Evolutionary conservation across 768 basidiomycete species (phyloP), one percentile per base, ranked within the genome.

Genomic region (Phanerodontia chrysosporium): DNA sequence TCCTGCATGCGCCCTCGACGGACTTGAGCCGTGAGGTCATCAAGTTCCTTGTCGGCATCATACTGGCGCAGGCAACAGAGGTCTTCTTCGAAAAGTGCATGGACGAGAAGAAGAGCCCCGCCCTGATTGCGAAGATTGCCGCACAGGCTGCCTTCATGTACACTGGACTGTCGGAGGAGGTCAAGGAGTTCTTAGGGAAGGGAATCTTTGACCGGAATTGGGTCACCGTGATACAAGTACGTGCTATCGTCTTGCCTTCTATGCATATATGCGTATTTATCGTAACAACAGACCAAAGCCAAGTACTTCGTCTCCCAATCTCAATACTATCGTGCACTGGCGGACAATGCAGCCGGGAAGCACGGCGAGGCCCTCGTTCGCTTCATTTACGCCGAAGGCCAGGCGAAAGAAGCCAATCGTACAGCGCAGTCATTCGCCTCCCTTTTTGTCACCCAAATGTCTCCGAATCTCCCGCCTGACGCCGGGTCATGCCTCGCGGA

Each of bases 121-220:
- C 85, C 0, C 79, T 99, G 36, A 80, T 95, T 2, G 74, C 89
- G 46, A 94, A 95, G 78, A 83, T 98, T 52, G 94, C 85, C 0
- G 81, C 88, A 21, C 93, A 96, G 68, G 82, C 89, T 0, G 90
- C 90, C 0, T 80, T 71, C 14, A 84, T 95, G 83, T 99, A 98
- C 68, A 82, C 80, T 0, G 77, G 84, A 0, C 77, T 98, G n/a
- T 79, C 78, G 5, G 97, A 99, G 61, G 94, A 98, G 59, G 90
- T 90, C 32, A 98, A 97, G 71, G 96, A 98, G 66, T 98, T 97
- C 66, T 88, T 93, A 80, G 94, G 92, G 4, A 97, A 97, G 71
- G 93, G 94, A 1, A 89, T 98, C 57, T 90, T 99, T 70, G 94
- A 98, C 69, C 75, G 95, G 27, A 93, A 94, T 66, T 99, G 96